Base-by-base conservation (phyloP, 23 red algal species). In the Cyanidium caldarium region DNA sequence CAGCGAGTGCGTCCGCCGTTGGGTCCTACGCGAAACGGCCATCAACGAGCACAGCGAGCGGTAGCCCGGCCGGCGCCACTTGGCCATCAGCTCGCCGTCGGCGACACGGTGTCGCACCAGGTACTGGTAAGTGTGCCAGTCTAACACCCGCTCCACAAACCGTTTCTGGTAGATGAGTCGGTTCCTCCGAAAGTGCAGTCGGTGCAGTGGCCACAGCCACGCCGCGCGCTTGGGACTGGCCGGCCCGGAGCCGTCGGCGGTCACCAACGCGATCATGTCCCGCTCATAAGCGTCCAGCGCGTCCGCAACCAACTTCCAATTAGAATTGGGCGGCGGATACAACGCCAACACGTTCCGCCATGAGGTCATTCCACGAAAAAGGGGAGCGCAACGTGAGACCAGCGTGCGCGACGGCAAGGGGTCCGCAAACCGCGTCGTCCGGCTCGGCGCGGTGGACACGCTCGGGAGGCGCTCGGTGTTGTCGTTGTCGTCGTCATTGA, bases 11-110 rank as follows among this genome's bases (percentile, higher is more conserved):
- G n/a, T 28, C 7, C 51, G 13, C 5, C 3, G 10, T 5, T 16
- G n/a, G 5, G 51, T 61, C 7, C 51, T 28, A 10, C 51, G 51
- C 7, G 51, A 61, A 5, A 61, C 21, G 10, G 51, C 51, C 51
- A 16, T 28, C n/a, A 61, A 28, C 23, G 51, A 61, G 51, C 51
- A 61, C n/a, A 61, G 51, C 51, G 51, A 16, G 19, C 51, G 51
- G 51, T 61, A 61, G 21, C 51, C 51, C 3, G n/a, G 51, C 7
- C 51, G 51, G 23, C 51, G 51, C 51, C 51, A 61, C 51, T 61
- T 61, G 51, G 51, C 51, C 7, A 61, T 61, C 51, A 61, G 51
- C n/a, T 61, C 51, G 7, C 51, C 51, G 51, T 61, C 51, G 31
- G 51, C 51, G 51, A 61, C 31, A 5, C 51, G 51, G 23, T 61